These are phyloP conservation scores for Pleomassaria siparia DNA, from an alignment of 2,329 filamentous ascomycete species.

Conservation along the genomic window DNA sequence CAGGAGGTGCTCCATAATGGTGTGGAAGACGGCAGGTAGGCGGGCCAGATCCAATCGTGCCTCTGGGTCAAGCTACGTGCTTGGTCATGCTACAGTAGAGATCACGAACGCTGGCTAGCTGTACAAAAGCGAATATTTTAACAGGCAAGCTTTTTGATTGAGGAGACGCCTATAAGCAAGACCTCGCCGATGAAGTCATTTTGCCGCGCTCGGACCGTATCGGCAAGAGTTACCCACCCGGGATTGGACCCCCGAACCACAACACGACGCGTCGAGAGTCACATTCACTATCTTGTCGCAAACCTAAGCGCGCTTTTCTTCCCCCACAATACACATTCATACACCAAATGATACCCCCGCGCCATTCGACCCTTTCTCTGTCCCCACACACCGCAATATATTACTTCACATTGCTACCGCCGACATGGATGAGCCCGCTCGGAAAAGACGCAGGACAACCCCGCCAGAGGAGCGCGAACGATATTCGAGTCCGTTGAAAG, in stretches of 20 bases:
- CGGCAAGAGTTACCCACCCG: conserved; percentile 28
- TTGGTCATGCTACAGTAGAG: neutral
- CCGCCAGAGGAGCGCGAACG: conserved; percentile 25
- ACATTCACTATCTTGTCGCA: neutral
- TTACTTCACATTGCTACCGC: neutral
- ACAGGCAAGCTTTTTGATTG: conserved; percentile 14
- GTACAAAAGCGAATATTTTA: neutral
- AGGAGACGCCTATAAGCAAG: conserved; percentile 5
- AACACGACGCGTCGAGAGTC: conserved; percentile 26
- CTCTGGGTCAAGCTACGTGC: neutral
- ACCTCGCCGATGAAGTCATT: conserved; percentile 34
- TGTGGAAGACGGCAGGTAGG: neutral
- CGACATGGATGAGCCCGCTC: conserved; percentile 34
- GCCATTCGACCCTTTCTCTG: neutral
- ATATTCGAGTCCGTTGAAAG: conserved; percentile 15
- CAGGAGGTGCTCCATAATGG: conserved; percentile 20
- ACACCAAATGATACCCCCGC: neutral
- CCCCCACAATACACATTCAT: neutral
- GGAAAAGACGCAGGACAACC: conserved; percentile 39
- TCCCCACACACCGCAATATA: neutral
- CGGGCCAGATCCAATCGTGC: neutral
- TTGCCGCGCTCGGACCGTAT: conserved; percentile 26
- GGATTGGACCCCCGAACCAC: conserved; percentile 19
- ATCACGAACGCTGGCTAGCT: neutral
- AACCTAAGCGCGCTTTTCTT: neutral